Evolutionary conservation across 164 flowering plant genomes (phyloP), one percentile per base, ranked within the genome.

Genomic region (Berberis vulgaris): DNA sequence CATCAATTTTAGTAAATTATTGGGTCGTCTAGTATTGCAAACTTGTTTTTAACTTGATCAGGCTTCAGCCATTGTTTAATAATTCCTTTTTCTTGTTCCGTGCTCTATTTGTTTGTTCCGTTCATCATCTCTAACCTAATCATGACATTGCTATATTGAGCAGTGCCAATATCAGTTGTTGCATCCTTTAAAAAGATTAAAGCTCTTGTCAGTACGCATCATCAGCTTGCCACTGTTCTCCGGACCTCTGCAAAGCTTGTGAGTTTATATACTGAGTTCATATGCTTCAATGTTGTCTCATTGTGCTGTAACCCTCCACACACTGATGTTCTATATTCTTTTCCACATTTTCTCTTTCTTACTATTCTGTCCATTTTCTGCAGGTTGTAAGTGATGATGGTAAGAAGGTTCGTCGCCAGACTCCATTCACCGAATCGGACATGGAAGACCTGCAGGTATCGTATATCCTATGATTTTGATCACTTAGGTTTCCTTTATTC

Each of bases 371-470:
- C 53, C 56, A 56, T 47, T 43, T 13, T 68, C 12, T 65, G 39
- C 69, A 94, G 98, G 85, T 79, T 53, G 97, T 94, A 54, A 88
- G 93, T 78, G 95, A 87, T 64, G 97, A 91, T 77, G 97, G 93
- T 40, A 91, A 89, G 78, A 90, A 80, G 76, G 87, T 94, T 43
- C 82, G 65, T 71, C 91, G 98, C 46, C 77, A 57, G 70, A 73
- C 79, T 72, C 90, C 89, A 11, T 63, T 94, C 45, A 83, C 95
- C 44, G 86, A 84, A 64, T 73, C 84, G 6, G 86, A 86, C 67
- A 78, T 91, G 77, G 93, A 88, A 70, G 97, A 91, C 71, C 69
- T 94, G 76, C 98, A 94, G 79, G 98, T 91, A 38, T 2, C 2
- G 45, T 64, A 61, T n/a, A 9, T 13, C 43, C 63, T 11, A 1